Conservation (phyloP, 2,329 filamentous ascomycete genomes). For the Cladophialophora yegresii region DNA sequence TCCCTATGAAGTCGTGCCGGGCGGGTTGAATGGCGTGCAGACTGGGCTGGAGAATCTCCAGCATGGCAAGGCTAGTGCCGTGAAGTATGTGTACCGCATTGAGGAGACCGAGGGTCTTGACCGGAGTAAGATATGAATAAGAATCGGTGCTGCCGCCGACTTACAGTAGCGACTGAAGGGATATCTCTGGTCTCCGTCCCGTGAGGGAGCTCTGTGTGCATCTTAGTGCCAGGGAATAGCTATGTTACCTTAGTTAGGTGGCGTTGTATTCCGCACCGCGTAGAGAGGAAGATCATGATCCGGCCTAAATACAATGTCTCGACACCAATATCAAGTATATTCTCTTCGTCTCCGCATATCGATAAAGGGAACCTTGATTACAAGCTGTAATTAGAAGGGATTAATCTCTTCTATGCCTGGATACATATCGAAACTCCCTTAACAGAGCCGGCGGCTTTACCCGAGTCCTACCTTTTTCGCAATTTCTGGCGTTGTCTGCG, state of each 20-base stretch:
- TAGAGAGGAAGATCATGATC: not conserved
- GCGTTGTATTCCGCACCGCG: not conserved
- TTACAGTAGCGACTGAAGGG: not conserved
- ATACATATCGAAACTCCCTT: not conserved
- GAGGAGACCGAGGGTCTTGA: slow-evolving; percentile 46
- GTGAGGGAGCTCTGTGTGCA: no score
- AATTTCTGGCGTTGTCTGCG: not conserved
- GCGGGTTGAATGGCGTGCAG: slow-evolving; percentile 59
- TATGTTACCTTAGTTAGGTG: not conserved
- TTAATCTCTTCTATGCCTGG: not conserved
- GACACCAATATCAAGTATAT: not conserved
- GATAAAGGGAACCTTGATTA: not conserved
- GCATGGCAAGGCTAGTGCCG: slow-evolving; percentile 61
- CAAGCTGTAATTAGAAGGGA: not conserved
- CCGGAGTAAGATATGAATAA: slow-evolving; percentile 21
- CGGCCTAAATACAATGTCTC: not conserved
- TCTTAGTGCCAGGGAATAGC: no score
- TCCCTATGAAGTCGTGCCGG: slow-evolving; percentile 54
- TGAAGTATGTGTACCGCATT: slow-evolving; percentile 65
- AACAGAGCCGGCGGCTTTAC: not conserved
- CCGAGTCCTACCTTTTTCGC: not conserved
- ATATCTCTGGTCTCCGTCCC: not conserved
- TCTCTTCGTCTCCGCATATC: not conserved
- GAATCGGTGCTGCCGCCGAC: not conserved
- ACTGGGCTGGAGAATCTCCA: slow-evolving; percentile 58